Base-by-base conservation (phyloP, 2,329 filamentous ascomycete species). In the Phaeophleospora eucalypticola region DNA sequence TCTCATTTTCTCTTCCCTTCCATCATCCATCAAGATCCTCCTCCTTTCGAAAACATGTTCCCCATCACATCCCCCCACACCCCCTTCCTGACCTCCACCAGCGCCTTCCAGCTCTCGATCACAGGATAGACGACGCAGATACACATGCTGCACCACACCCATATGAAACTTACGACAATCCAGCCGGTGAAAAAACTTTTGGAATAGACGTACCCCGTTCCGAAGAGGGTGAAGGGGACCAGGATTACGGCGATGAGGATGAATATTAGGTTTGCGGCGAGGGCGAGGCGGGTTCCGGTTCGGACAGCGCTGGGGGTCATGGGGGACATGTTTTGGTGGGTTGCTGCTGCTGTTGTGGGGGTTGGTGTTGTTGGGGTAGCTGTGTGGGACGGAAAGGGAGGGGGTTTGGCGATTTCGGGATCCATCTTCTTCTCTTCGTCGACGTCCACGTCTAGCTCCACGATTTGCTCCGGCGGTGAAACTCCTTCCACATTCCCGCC, bases 51-150 rank as follows among this genome's bases (percentile, higher is more conserved):
- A 20, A 20, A 27, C n/a, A 24, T 27, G 15, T 29, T 14, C 24
- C 21, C 38, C 24, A 7, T 41, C 15, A 21, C 4, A 43, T 57
- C 54, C 21, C 27, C 36, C 54, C 49, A 54, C 17, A 54, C 27
- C 14, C 54, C 54, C 18, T 16, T 29, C 20, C 45, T 46, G 9
- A 65, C 57, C 12, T 51, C 45, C 32, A 39, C 48, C 37, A 64
- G 60, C 21, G 69, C 68, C 0, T 49, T 57, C 16, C 62, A 61
- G 18, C 68, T 70, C 61, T 73, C 70, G 58, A 67, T 69, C 2
- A 72, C 59, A 2, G 71, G 71, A 51, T 72, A 58, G 3, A 71
- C 57, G 16, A 67, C 67, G 46, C 65, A 69, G 16, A 73, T 68
- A 2, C 60, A 63, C 48, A 66, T 66, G 15, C 60, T 64, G 6